A percentile compares a stretch with the other conserved stretches of the same genome.
Conservation (phyloP, 2,329 filamentous ascomycete genomes). For the Moelleriella libera region DNA sequence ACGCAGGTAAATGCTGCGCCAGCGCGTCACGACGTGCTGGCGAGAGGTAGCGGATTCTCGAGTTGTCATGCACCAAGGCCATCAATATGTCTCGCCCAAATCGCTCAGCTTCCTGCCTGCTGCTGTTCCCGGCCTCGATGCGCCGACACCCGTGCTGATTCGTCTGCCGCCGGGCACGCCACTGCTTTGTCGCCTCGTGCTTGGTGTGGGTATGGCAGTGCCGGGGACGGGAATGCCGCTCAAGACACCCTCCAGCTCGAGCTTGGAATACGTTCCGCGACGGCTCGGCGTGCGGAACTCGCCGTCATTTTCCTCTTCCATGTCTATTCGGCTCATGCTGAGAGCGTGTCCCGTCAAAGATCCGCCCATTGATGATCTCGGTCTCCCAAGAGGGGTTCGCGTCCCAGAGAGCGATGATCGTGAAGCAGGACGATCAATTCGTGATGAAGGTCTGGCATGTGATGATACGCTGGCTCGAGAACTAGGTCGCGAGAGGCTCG, state of each 20-base stretch:
- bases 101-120: slow-evolving; percentile 29
- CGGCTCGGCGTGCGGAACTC: slow-evolving; percentile 38
- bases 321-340: slow-evolving; percentile 41
- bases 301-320: slow-evolving; percentile 23
- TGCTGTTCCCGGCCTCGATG: slow-evolving; percentile 16
- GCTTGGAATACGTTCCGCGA: slow-evolving; percentile 36
- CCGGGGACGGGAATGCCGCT: slow-evolving; percentile 25
- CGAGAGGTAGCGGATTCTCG: too few relatives aligned
- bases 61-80: neutral
- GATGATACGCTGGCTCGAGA: slow-evolving; percentile 54
- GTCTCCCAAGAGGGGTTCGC: slow-evolving; percentile 53
- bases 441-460: slow-evolving; percentile 38
- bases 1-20: too few relatives aligned
- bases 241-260: slow-evolving; percentile 24
- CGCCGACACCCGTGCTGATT: slow-evolving; percentile 23
- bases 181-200: slow-evolving; percentile 28
- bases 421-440: slow-evolving; percentile 48
- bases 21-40: too few relatives aligned
- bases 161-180: slow-evolving; percentile 26
- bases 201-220: slow-evolving; percentile 33
- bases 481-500: slow-evolving; percentile 49
- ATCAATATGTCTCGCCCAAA: slow-evolving; percentile 39
- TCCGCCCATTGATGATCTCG: slow-evolving; percentile 57
- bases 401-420: slow-evolving; percentile 45
- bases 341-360: slow-evolving; percentile 43